Evolutionary conservation across 768 basidiomycete species (phyloP), one percentile per base, ranked within the genome.

Genomic region (Russula vinacea): DNA sequence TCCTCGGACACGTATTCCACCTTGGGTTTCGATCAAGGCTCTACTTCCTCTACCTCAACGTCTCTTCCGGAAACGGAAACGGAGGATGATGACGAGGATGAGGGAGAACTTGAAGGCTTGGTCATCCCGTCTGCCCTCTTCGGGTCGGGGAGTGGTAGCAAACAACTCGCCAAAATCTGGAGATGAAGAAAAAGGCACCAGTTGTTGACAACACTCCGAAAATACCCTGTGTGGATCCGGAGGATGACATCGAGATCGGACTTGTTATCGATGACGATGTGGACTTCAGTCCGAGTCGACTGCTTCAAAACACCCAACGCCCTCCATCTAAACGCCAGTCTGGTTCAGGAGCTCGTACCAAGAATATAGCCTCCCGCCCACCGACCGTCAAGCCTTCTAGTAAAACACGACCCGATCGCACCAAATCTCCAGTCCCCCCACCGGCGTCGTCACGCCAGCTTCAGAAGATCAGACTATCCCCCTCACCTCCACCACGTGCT

Each of bases 1-100:
- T 92, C 90, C n/a, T 93, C 91, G 26, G 92, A 93, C 73, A 84
- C 89, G 10, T 92, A 90, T 70, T 92, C 91, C 45, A 82, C 86
- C 24, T 81, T 93, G 40, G 87, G 90, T 56, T 87, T 92, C 67
- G 84, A 84, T 47, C 86, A 86, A 67, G 82, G 81, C 22, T 87
- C 84, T 2, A 82, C 84, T 5, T 91, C 89, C 14, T 89, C 88
- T 32, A 86, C 84, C 64, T 89, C 87, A 44, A 82, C 83, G 0
- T 88, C 86, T 42, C 76, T 86, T 29, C 86, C 87, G 3, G 85
- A 85, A 61, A 84, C 88, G 0, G 90, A 91, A 71, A 85, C 85
- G 10, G 90, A 92, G 40, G 74, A 68, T 39, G 82, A 82, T 17
- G 81, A 80, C 17, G 82, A 81, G 19, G 81, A 82, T 35, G 88